Evolutionary conservation across 73 alveolate genomes (phyloP), one percentile per base, ranked within the genome.

Genomic region (Symbiodinium pilosum): DNA sequence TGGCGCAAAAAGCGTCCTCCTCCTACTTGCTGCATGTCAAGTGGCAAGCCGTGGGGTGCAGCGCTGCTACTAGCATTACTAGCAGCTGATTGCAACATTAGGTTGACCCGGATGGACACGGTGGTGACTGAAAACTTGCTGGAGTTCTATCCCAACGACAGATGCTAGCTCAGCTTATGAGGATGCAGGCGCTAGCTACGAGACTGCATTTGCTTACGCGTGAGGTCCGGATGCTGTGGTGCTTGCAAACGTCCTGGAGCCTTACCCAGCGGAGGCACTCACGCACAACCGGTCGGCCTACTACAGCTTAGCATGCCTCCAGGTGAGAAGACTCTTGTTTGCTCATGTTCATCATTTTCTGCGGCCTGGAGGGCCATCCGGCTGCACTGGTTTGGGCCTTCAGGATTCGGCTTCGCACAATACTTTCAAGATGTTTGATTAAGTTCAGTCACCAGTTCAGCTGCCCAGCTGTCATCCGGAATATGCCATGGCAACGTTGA

Each of bases 201-300:
- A n/a, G n/a, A n/a, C n/a, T n/a, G n/a, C 81, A 32, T 42, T 30
- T 21, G 12, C 40, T 42, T 42, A 26, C 26, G 21, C 40, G n/a
- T n/a, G 32, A 91, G 97, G 89, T 47, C 97, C 97, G 42, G 97
- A 91, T 20, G 81, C 97, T 1, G 97, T 91, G n/a, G 97, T 91
- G 75, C 97, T 91, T 69, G 43, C 89, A 77, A 91, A 91, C 43
- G 97, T 91, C 68, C 40, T 91, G 32, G 97, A 91, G 88, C 88
- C 97, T 4, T 91, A 91, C 44, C 52, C 97, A 43, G 36, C 88
- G 2, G 97, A 91, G 97, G 97, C 88, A 7, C n/a, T n/a, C n/a
- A n/a, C n/a, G n/a, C n/a, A n/a, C n/a, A n/a, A n/a, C n/a, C n/a
- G n/a, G n/a, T n/a, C n/a, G n/a, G n/a, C n/a, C n/a, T n/a, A n/a